Evolutionary conservation across 1,284 basidiomycete species (phyloP).

Genomic region (Megacollybia platyphylla): DNA sequence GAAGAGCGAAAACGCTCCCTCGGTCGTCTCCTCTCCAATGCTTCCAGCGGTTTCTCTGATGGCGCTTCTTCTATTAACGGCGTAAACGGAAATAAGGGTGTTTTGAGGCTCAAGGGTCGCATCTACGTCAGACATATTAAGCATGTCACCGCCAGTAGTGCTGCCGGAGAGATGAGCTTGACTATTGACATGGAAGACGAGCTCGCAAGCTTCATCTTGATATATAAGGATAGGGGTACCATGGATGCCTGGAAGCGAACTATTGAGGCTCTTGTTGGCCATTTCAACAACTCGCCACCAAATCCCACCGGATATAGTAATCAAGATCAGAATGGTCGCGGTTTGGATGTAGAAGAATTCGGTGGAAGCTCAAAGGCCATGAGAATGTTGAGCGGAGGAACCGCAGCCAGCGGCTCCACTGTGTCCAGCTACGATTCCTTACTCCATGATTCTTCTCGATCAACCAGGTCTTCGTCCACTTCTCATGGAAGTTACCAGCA

Average conservation of each 20-base stretch:
- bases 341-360: constrained; percentile 62
- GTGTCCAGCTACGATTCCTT: constrained; percentile 59
- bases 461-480: constrained; percentile 56
- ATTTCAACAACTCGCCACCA: constrained; percentile 28
- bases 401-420: constrained; percentile 37
- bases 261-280: constrained; percentile 61
- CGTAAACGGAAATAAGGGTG: constrained; percentile 47
- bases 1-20: constrained; percentile 84
- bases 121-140: constrained; percentile 93
- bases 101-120: constrained; percentile 84
- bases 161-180: constrained; percentile 72
- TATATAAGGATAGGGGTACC: constrained; percentile 84
- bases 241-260: constrained; percentile 80
- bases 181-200: constrained; percentile 96
- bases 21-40: constrained; percentile 54
- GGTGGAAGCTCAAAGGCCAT: constrained; percentile 62
- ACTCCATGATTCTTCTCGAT: constrained; percentile 51
- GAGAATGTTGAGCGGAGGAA: constrained; percentile 63
- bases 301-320: not conserved
- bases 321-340: constrained; percentile 16
- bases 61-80: constrained; percentile 28
- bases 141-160: constrained; percentile 68
- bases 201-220: constrained; percentile 87
- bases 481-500: constrained; percentile 41
- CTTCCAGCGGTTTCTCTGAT: constrained; percentile 35